Percentiles rank a stretch among this genome's conserved stretches.
phyloP scores from a whole-genome alignment of 495 filamentous ascomycete genomes.

The Parachaetomium inaequale region DNA sequence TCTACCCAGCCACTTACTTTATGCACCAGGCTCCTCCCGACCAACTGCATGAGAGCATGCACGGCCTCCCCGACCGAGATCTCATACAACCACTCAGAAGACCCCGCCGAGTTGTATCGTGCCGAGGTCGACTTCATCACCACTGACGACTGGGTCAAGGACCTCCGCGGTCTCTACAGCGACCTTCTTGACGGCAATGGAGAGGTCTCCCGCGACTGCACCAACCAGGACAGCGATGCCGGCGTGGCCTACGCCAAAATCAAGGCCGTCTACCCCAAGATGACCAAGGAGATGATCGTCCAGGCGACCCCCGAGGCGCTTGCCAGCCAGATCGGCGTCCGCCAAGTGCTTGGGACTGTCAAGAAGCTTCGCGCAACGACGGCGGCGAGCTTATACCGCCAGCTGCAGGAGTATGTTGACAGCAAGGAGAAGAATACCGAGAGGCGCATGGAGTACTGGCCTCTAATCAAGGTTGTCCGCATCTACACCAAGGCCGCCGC shows the following conservation, averaged over 20 bases:
- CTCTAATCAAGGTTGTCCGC: conserved; percentile 60
- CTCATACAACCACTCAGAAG: conserved; percentile 53
- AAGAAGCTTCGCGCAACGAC: conserved; percentile 41
- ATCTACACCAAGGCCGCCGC: conserved; percentile 57
- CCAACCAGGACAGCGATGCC: conserved; percentile 49
- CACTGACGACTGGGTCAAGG: conserved; percentile 54
- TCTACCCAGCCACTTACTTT: background rate
- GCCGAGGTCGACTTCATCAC: conserved; percentile 65
- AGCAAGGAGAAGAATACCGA: conserved; percentile 34
- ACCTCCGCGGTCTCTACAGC: conserved; percentile 48
- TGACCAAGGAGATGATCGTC: conserved; percentile 51
- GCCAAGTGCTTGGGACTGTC: conserved; percentile 47
- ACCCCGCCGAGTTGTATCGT: conserved; percentile 46
- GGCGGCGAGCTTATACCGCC: conserved; percentile 28
- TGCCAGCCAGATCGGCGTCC: conserved; percentile 40
- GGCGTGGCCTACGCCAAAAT: conserved; percentile 63
- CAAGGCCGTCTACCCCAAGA: conserved; percentile 60
- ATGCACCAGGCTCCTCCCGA: conserved; percentile 33
- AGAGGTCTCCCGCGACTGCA: conserved; percentile 43
- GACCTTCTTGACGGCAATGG: conserved; percentile 50
- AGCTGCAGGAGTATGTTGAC: conserved; percentile 35
- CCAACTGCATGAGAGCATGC: conserved; percentile 51
- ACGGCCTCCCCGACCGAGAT: conserved; percentile 66
- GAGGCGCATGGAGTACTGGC: conserved; percentile 56
- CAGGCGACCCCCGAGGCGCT: conserved; percentile 41